phyloP scores from a whole-genome alignment of 2,329 filamentous ascomycete genomes.

The Periconia macrospinosa region DNA sequence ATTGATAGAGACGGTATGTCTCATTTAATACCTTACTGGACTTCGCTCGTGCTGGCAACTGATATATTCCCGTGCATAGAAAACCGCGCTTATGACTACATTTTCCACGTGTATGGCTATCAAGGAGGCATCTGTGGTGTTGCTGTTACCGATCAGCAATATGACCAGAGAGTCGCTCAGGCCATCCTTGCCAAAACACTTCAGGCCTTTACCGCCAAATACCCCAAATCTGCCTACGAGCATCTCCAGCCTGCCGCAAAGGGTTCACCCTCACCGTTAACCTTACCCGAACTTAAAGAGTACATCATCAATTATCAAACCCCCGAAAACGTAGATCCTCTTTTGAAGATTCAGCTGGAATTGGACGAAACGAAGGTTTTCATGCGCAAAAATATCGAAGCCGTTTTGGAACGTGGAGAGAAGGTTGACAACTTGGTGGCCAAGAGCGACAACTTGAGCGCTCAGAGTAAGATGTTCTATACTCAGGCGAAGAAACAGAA shows the following conservation, averaged over 20 bases:
- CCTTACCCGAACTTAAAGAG: slow-evolving; percentile 75
- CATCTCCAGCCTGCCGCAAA: slow-evolving; percentile 33
- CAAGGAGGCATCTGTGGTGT: slow-evolving; percentile 52
- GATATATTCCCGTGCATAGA: not conserved
- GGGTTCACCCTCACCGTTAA: slow-evolving; percentile 41
- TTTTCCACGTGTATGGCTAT: slow-evolving; percentile 48
- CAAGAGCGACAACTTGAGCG: slow-evolving; percentile 88
- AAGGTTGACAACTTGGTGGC: slow-evolving; percentile 93
- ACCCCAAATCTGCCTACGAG: slow-evolving; percentile 71
- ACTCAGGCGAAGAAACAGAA: slow-evolving; percentile 68
- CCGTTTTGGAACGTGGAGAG: slow-evolving; percentile 84
- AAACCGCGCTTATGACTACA: not conserved
- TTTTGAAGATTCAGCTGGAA: slow-evolving; percentile 94
- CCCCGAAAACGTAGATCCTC: slow-evolving; percentile 84
- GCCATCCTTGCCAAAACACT: slow-evolving; percentile 83
- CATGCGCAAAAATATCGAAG: slow-evolving; percentile 94
- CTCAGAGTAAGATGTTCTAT: slow-evolving; percentile 98
- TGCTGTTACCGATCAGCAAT: slow-evolving; percentile 52
- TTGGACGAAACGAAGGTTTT: slow-evolving; percentile 97
- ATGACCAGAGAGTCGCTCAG: slow-evolving; percentile 69
- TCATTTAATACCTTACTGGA: not conserved
- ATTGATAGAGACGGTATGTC: slow-evolving; percentile 46
- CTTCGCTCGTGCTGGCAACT: not conserved
- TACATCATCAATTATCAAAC: slow-evolving; percentile 83
- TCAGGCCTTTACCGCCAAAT: slow-evolving; percentile 80